phyloP scores from a whole-genome alignment of 1,284 basidiomycete genomes.

The Cryptococcus floricola region DNA sequence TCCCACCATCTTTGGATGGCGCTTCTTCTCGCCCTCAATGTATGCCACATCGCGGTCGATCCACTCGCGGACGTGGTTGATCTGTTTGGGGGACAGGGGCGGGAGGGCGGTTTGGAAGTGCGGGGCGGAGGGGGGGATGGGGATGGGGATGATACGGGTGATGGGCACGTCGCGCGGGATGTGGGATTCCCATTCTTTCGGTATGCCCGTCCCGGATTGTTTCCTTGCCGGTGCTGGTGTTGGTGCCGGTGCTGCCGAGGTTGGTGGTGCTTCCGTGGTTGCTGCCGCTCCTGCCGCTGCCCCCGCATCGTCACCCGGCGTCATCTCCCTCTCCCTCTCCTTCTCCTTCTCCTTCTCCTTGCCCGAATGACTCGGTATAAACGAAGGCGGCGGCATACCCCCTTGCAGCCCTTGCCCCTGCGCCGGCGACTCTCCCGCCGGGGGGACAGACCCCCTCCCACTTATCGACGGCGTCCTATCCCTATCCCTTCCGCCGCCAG shows the following conservation, averaged over 20 bases:
- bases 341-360: slow-evolving; percentile 1
- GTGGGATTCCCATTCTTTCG: slow-evolving; percentile 43
- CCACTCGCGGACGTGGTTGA: slow-evolving; percentile 54
- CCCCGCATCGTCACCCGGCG: not conserved
- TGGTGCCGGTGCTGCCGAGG: slow-evolving; percentile 5
- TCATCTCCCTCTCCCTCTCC: not conserved
- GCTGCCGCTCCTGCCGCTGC: not conserved
- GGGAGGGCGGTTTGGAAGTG: slow-evolving; percentile 56
- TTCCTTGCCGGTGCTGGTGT: slow-evolving; percentile 13
- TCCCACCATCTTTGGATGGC: slow-evolving; percentile 34
- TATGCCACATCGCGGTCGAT: slow-evolving; percentile 56
- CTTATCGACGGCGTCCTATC: not conserved
- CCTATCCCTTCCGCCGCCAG: not conserved
- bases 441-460: too few species aligned
- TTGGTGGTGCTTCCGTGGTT: too few species aligned
- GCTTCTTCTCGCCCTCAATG: slow-evolving; percentile 41
- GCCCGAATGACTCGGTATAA: not conserved
- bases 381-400: too few species aligned
- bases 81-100: slow-evolving; percentile 54
- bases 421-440: too few species aligned
- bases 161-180: slow-evolving; percentile 59
- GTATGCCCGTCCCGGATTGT: slow-evolving; percentile 34
- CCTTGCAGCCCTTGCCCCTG: too few species aligned
- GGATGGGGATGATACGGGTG: slow-evolving; percentile 63
- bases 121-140: slow-evolving; percentile 55